These are phyloP conservation scores for Metarhizium robertsii DNA, from an alignment of 2,329 filamentous ascomycete species.

Conservation along the genomic window DNA sequence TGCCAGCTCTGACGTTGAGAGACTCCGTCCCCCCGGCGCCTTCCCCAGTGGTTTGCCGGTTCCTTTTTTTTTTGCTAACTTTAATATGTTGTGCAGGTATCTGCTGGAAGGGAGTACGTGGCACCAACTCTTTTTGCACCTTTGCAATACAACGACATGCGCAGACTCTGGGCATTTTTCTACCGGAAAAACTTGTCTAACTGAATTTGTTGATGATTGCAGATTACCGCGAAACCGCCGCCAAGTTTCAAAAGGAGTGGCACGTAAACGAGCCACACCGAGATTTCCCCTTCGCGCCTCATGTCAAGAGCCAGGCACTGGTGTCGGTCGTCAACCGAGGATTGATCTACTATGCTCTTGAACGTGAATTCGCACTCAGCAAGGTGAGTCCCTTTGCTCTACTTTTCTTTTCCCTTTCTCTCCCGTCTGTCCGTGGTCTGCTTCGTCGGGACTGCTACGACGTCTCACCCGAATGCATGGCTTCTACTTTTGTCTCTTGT, in stretches of 20 bases:
- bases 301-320: constrained; percentile 56
- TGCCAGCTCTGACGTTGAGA: constrained; percentile 11
- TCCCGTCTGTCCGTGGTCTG: constrained; percentile 2
- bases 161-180: neutral
- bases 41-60: constrained; percentile 6
- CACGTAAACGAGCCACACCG: constrained; percentile 52
- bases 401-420: constrained; percentile 7
- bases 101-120: constrained; percentile 54
- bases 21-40: constrained; percentile 1
- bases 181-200: constrained; percentile 12
- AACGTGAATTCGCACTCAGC: constrained; percentile 42
- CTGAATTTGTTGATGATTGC: constrained; percentile 9
- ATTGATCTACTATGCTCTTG: constrained; percentile 49
- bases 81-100: constrained; percentile 32
- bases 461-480: neutral
- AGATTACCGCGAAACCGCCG: constrained; percentile 60
- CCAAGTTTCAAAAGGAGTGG: constrained; percentile 62
- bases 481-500: constrained; percentile 2
- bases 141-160: neutral
- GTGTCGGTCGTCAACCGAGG: constrained; percentile 55
- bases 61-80: constrained; percentile 2
- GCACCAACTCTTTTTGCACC: constrained; percentile 9
- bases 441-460: neutral
- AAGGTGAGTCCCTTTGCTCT: constrained; percentile 31
- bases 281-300: constrained; percentile 53